Percentiles rank a stretch among this genome's conserved stretches.
Evolutionary conservation across 2,329 filamentous ascomycete species (phyloP).

Genomic region (Colletotrichum liaoningense): DNA sequence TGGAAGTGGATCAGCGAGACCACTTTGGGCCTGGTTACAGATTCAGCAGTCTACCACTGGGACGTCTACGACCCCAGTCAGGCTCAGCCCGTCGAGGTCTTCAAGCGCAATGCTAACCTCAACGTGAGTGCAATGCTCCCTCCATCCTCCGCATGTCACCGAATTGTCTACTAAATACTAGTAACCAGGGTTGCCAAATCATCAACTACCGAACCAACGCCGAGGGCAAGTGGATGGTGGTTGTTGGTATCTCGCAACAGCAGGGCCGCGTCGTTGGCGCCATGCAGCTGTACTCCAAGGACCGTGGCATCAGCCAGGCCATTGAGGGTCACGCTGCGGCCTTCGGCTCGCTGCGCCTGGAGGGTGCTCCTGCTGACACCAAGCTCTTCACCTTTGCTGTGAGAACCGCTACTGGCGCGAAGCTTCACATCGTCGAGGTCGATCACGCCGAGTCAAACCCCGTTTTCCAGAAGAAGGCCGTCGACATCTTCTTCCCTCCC

Average conservation of each 20-base stretch:
- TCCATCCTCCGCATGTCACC: neutral
- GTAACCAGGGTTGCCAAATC: conserved; percentile 87
- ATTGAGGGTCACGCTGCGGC: conserved; percentile 98
- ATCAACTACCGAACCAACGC: conserved; percentile 98
- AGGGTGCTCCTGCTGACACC: conserved; percentile 89
- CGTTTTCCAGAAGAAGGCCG: conserved; percentile 91
- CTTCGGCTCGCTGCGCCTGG: conserved; percentile 89
- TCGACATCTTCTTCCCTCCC: conserved; percentile 96
- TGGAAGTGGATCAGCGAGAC: conserved; percentile 99
- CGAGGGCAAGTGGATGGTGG: conserved; percentile 98
- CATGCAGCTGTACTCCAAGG: conserved; percentile 97
- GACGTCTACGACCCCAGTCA: conserved; percentile 91
- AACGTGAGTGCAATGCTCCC: conserved; percentile 67
- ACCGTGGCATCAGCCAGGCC: conserved; percentile 95
- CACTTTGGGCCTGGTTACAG: conserved; percentile 89
- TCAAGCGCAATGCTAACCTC: conserved; percentile 93
- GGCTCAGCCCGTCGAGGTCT: conserved; percentile 86
- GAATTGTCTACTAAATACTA: conserved; percentile 10
- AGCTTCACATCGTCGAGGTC: conserved; percentile 97
- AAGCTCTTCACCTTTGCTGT: conserved; percentile 98
- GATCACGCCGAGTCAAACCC: conserved; percentile 93
- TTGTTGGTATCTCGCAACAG: conserved; percentile 95
- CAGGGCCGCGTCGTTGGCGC: conserved; percentile 93
- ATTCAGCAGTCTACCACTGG: conserved; percentile 95
- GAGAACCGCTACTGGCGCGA: conserved; percentile 87